phyloP scores from a whole-genome alignment of 441 rosid species.

The Populus hybrid region DNA sequence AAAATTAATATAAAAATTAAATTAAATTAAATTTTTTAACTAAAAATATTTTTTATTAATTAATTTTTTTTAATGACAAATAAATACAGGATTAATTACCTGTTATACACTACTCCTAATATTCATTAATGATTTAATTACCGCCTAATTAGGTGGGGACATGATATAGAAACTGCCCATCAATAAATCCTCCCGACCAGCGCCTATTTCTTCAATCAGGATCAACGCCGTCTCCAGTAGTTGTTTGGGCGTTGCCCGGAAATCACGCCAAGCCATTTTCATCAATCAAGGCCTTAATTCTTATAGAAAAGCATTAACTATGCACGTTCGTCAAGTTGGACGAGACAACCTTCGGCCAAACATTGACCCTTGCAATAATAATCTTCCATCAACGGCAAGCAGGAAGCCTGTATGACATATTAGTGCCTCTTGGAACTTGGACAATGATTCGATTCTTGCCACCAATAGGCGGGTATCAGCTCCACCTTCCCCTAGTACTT shows the following conservation, averaged over 20 bases:
- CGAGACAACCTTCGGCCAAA: not conserved
- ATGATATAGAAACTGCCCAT: not conserved
- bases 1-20: too few species aligned
- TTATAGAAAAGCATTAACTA: not conserved
- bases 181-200: not conserved
- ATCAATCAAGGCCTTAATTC: not conserved
- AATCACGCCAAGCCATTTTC: constrained; percentile 20
- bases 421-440: too few species aligned
- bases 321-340: not conserved
- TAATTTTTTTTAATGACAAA: too few species aligned
- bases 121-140: not conserved
- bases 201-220: not conserved
- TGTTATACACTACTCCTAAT: not conserved
- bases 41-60: too few species aligned
- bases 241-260: constrained; percentile 12
- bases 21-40: too few species aligned
- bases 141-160: not conserved
- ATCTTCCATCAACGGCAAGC: not conserved
- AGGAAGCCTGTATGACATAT: too few species aligned
- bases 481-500: too few species aligned
- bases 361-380: not conserved
- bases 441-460: not conserved
- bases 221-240: not conserved
- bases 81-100: too few species aligned
- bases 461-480: too few species aligned